phyloP scores from a whole-genome alignment of 495 filamentous ascomycete genomes.

The Astrocystis sublimbata region DNA sequence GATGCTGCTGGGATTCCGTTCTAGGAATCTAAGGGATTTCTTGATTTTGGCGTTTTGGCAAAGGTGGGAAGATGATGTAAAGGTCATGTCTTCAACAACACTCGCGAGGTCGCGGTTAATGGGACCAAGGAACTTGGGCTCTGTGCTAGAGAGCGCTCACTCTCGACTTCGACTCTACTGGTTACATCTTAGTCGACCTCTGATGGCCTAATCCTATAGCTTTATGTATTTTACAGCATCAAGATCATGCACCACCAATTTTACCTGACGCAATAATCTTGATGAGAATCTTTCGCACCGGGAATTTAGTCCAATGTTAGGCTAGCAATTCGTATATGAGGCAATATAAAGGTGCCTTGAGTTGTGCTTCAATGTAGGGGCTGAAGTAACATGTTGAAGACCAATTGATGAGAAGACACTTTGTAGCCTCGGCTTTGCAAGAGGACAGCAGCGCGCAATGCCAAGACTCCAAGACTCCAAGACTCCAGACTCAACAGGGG shows the following conservation, averaged over 20 bases:
- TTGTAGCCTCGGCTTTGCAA: not conserved
- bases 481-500: not conserved
- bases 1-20: not conserved
- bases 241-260: not conserved
- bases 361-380: not conserved
- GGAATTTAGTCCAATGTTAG: too few relatives aligned
- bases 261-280: not conserved
- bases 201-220: not conserved
- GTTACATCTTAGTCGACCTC: not conserved
- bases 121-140: not conserved
- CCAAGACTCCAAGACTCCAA: slow-evolving; percentile 5
- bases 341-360: not conserved
- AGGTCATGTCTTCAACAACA: not conserved
- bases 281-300: not conserved
- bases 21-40: not conserved
- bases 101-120: not conserved
- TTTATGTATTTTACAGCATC: not conserved
- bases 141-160: not conserved
- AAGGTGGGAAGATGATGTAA: not conserved
- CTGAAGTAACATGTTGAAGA: not conserved
- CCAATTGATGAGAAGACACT: not conserved
- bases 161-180: not conserved
- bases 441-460: not conserved
- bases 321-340: too few relatives aligned
- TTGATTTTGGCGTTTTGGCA: slow-evolving; percentile 5